These are phyloP conservation scores for Diaporthe sp. DNA, from an alignment of 2,329 filamentous ascomycete species.

Conservation along the genomic window DNA sequence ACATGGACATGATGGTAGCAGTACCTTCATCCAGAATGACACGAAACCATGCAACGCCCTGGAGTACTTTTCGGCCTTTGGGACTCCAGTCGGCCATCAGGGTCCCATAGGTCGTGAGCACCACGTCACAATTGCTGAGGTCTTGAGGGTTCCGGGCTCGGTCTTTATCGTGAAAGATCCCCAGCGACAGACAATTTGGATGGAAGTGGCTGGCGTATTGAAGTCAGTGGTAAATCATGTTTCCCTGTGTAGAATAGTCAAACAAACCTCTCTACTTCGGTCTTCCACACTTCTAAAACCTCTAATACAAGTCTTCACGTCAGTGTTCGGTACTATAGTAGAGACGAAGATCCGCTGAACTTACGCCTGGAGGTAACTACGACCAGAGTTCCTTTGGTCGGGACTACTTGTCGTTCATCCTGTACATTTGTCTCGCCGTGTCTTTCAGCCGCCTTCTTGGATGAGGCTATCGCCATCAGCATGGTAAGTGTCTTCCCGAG, in stretches of 20 bases:
- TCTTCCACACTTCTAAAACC: neutral
- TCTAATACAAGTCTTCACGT: neutral
- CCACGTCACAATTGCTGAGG: neutral
- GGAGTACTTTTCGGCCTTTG: neutral
- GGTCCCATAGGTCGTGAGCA: neutral
- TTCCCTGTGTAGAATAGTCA: rapidly evolving
- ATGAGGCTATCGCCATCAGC: neutral
- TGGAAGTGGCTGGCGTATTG: neutral
- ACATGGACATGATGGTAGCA: rapidly evolving
- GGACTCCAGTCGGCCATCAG: neutral
- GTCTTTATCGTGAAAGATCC: neutral
- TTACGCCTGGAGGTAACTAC: neutral
- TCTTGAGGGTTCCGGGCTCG: neutral
- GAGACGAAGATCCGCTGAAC: no score
- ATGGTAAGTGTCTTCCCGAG: neutral
- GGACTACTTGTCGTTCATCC: neutral
- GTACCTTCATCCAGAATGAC: neutral
- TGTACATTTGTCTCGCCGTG: neutral
- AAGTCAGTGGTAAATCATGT: neutral
- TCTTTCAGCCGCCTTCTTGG: neutral
- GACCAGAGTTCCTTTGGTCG: neutral
- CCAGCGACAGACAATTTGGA: neutral
- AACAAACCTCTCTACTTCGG: neutral
- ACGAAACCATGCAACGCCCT: neutral
- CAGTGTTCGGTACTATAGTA: neutral